These are phyloP conservation scores for Aquilaria yunnanensis DNA, from an alignment of 345 rosid genomes.

Conservation along the genomic window DNA sequence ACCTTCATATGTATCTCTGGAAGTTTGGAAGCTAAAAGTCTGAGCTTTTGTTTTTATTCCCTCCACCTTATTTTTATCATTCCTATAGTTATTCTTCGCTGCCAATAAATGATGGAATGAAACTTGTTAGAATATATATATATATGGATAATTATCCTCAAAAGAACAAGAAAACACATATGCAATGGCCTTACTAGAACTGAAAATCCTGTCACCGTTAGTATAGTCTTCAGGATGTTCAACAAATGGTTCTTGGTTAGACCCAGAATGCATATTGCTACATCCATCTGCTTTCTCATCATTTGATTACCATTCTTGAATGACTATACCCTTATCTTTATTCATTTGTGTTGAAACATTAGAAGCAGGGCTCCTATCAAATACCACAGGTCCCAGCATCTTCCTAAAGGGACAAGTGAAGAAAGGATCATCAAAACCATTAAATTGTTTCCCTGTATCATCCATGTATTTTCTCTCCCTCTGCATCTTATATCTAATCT, in stretches of 20 bases:
- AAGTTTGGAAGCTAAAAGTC: slow-evolving; percentile 32
- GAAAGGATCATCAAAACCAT: slow-evolving; percentile 43
- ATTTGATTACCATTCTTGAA: slow-evolving; percentile 64
- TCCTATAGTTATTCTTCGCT: slow-evolving; percentile 33
- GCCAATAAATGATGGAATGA: slow-evolving; percentile 14
- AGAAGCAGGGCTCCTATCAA: slow-evolving; percentile 17
- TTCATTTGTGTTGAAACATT: slow-evolving; percentile 12
- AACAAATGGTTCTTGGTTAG: slow-evolving; percentile 41
- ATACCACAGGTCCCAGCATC: slow-evolving; percentile 20
- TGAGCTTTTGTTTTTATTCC: slow-evolving; percentile 26
- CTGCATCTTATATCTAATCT: slow-evolving; percentile 30
- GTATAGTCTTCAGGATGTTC: slow-evolving; percentile 69
- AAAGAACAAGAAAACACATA: neutral
- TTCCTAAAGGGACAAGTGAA: slow-evolving; percentile 51
- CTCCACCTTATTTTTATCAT: slow-evolving; percentile 18
- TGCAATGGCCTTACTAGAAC: neutral
- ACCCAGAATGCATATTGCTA: slow-evolving; percentile 6
- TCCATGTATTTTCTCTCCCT: slow-evolving; percentile 30
- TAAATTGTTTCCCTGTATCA: slow-evolving; percentile 37
- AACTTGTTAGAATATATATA: slow-evolving; percentile 12
- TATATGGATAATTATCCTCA: neutral
- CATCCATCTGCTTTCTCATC: slow-evolving; percentile 29
- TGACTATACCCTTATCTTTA: slow-evolving; percentile 33
- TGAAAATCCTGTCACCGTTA: slow-evolving; percentile 33
- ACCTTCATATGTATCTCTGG: slow-evolving; percentile 74